These are phyloP conservation scores for Iberis amara DNA, from an alignment of 441 rosid genomes.

Conservation along the genomic window DNA sequence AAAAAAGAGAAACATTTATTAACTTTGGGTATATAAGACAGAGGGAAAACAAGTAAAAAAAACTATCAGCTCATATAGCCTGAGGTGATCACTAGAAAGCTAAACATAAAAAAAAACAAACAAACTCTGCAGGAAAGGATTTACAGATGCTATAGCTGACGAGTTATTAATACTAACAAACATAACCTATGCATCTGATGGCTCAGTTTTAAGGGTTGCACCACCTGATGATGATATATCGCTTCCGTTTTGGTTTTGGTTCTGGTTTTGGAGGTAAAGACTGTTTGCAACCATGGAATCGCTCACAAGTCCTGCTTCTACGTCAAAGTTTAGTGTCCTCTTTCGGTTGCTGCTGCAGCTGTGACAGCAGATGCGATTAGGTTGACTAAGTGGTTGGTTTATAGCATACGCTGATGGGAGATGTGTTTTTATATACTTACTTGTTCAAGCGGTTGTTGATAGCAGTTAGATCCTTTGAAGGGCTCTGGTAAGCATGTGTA, in stretches of 20 bases:
- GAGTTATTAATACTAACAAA: conserved; percentile 6
- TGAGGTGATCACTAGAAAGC: conserved; percentile 30
- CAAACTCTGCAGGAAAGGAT: conserved; percentile 19
- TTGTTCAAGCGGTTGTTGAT: conserved; percentile 80
- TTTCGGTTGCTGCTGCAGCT: conserved; percentile 53
- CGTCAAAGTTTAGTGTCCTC: conserved; percentile 64
- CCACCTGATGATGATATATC: conserved; percentile 47
- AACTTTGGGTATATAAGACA: neutral
- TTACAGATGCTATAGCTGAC: conserved; percentile 23
- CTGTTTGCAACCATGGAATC: conserved; percentile 89
- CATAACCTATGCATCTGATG: conserved; percentile 33
- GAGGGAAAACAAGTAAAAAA: too few species aligned
- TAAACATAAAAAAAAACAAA: conserved; percentile 19
- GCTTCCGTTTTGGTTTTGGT: conserved; percentile 44
- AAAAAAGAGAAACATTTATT: neutral
- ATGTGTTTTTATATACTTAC: conserved; percentile 34
- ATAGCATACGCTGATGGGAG: neutral
- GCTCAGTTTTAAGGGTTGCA: conserved; percentile 52
- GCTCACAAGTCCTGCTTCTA: conserved; percentile 76
- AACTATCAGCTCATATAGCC: too few species aligned
- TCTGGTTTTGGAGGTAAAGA: conserved; percentile 48
- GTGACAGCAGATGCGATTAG: conserved; percentile 7
- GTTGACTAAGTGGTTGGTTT: neutral
- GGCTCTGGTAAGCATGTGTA: conserved; percentile 92
- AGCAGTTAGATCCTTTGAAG: conserved; percentile 86